A percentile compares a stretch with the other conserved stretches of the same genome.
Conservation (phyloP, 1,139 yeast species). For the Blastobotrys apis region DNA sequence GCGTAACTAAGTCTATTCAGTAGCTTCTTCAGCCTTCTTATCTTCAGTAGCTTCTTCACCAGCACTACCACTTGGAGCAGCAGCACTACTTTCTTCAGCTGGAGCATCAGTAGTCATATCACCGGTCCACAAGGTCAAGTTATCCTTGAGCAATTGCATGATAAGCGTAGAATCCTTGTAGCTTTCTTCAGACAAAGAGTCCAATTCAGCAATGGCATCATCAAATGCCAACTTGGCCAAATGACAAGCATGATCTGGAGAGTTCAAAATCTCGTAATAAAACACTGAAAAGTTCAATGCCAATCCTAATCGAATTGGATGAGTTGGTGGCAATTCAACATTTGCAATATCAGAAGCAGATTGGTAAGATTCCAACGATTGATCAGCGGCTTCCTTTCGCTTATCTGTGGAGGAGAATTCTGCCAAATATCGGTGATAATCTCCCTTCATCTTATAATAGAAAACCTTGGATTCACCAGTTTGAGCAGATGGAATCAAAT, state of each 20-base stretch:
- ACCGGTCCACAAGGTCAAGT: conserved; percentile 96
- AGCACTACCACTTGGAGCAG: conserved; percentile 12
- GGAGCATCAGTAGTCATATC: conserved; percentile 91
- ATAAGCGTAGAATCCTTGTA: conserved; percentile 97
- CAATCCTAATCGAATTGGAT: conserved; percentile 96
- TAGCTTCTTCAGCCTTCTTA: conserved; percentile 6
- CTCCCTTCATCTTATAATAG: conserved; percentile 99
- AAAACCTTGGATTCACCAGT: conserved; percentile 97
- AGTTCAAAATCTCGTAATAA: conserved; percentile 95
- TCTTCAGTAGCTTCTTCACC: conserved; percentile 11
- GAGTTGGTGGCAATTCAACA: conserved; percentile 96
- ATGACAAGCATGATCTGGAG: conserved; percentile 98
- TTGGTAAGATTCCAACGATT: conserved; percentile 91
- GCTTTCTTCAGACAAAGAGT: conserved; percentile 94
- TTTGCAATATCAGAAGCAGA: conserved; percentile 96
- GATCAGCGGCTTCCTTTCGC: conserved; percentile 89
- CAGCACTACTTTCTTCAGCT: conserved; percentile 36
- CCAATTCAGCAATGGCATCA: conserved; percentile 98
- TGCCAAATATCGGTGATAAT: conserved; percentile 97
- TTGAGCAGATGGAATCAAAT: conserved; percentile 89
- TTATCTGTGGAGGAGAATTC: conserved; percentile 90
- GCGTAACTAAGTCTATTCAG: no score
- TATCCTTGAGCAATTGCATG: conserved; percentile 98
- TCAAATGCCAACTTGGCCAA: conserved; percentile 98
- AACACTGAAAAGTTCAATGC: conserved; percentile 97